Evolutionary conservation across 2,329 filamentous ascomycete species (phyloP), one percentile per base, ranked within the genome.

Genomic region (Diplodia intermedia): DNA sequence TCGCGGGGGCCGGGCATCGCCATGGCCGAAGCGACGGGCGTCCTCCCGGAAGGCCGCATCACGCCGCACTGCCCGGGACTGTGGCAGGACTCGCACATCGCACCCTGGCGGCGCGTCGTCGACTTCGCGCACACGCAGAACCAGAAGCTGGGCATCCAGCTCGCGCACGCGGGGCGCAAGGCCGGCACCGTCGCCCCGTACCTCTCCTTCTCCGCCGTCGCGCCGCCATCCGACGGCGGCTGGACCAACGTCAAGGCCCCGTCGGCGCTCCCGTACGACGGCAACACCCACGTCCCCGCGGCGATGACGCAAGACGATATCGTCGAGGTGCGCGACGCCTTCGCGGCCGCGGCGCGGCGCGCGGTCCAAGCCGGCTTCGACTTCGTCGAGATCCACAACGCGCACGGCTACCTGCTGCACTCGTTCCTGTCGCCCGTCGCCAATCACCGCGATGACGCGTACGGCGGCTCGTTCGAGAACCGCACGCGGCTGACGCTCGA

Each of bases 1-100:
- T 84, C 90, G 69, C 88, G 90, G 66, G 94, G 94, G 12, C 89
- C 91, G 0, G 91, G 88, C 1, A 82, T 97, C 20, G 82, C 90
- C 57, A 87, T 93, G 69, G 84, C 94, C 68, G 94, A 97, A 81
- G 92, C 93, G 31, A 93, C 91, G 0, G 84, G 88, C 43, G 91
- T 97, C 0, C 83, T 87, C 8, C 80, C 91, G 6, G 89, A 94
- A 72, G 93, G 93, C 31, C 87, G 94, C 68, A 97, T 97, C 81
- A 91, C 91, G 0, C 92, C 93, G 0, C 85, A 94, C 76, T 91
- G 94, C 76, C 81, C 83, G 14, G 93, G 94, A 0, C 81, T 97
- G 8, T 97, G 93, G 94, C 85, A 90, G 70, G 94, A 97, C 78
- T 88, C 85, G 40, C 94, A 97, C 77, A 90, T 94, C 69, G 89